Evolutionary conservation across 2,329 filamentous ascomycete genomes (phyloP).

Genomic region (Cladorrhinum sp.): DNA sequence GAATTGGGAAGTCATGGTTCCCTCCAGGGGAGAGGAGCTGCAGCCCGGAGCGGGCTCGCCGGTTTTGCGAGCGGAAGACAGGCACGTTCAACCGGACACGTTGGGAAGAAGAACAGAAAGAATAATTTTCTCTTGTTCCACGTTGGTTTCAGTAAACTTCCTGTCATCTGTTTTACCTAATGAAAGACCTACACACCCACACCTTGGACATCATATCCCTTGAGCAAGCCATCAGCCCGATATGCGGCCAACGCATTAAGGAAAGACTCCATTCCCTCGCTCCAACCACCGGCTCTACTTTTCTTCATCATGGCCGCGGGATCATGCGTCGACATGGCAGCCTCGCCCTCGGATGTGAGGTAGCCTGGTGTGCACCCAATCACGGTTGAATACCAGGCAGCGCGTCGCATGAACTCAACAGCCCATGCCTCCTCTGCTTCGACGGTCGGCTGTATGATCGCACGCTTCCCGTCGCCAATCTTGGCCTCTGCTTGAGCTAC

Average conservation of each 20-base stretch:
- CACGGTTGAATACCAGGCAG: constrained; percentile 39
- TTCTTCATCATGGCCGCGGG: constrained; percentile 33
- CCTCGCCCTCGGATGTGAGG: constrained; percentile 44
- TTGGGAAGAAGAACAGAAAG: too few species aligned
- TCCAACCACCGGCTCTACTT: constrained; percentile 23
- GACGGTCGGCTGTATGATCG: constrained; percentile 42
- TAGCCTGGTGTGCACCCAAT: constrained; percentile 55
- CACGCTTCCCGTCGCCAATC: constrained; percentile 14
- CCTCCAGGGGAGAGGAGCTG: too few species aligned
- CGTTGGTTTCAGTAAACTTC: too few species aligned
- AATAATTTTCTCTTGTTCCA: too few species aligned
- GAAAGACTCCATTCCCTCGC: constrained; percentile 34
- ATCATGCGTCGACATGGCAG: constrained; percentile 19
- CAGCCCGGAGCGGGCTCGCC: too few species aligned
- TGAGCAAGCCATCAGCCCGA: constrained; percentile 18
- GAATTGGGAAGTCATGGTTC: too few species aligned
- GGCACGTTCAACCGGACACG: too few species aligned
- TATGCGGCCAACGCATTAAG: constrained; percentile 19
- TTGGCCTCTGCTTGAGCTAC: constrained; percentile 27
- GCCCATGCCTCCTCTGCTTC: constrained; percentile 49
- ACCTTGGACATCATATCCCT: constrained; percentile 2
- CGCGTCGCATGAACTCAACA: constrained; percentile 37
- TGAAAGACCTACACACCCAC: too few species aligned
- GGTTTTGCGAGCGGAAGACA: too few species aligned
- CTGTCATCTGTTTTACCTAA: too few species aligned